Conservation (phyloP, 148 eudicot genomes). For the Chenopodium quinoa region DNA sequence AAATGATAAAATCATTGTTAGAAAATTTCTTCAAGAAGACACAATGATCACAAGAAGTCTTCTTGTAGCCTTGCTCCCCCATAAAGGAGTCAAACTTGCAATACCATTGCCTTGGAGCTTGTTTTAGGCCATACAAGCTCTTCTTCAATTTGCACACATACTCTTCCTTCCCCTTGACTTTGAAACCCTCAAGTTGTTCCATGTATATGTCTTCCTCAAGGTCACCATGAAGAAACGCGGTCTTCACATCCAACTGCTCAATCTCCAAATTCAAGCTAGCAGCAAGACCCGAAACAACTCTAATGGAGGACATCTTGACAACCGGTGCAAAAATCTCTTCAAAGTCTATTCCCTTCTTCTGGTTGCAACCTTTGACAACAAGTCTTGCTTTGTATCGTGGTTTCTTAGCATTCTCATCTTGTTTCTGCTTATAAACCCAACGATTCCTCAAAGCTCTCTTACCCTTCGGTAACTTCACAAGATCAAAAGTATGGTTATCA, state of each 20-base stretch:
- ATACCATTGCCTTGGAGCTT: too few relatives aligned
- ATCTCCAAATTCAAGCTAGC: background rate
- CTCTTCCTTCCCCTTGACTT: too few relatives aligned
- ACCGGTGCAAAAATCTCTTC: background rate
- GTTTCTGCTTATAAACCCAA: background rate
- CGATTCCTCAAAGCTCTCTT: background rate
- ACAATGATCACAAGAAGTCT: too few relatives aligned
- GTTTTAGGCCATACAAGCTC: too few relatives aligned
- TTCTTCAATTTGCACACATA: too few relatives aligned
- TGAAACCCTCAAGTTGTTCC: too few relatives aligned
- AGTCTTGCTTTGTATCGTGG: background rate
- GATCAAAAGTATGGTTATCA: background rate
- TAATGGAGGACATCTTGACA: background rate
- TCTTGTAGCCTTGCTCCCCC: too few relatives aligned
- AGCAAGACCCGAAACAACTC: background rate
- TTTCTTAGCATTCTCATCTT: background rate
- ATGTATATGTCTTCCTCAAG: too few relatives aligned
- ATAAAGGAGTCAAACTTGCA: too few relatives aligned
- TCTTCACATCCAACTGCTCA: background rate
- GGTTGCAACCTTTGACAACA: background rate
- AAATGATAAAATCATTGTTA: too few relatives aligned
- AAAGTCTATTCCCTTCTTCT: background rate
- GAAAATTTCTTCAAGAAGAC: too few relatives aligned
- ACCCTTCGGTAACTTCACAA: background rate
- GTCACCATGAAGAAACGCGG: too few relatives aligned